Evolutionary conservation across 2,329 filamentous ascomycete genomes (phyloP), one percentile per base, ranked within the genome.

Genomic region (Truncatella angustata): DNA sequence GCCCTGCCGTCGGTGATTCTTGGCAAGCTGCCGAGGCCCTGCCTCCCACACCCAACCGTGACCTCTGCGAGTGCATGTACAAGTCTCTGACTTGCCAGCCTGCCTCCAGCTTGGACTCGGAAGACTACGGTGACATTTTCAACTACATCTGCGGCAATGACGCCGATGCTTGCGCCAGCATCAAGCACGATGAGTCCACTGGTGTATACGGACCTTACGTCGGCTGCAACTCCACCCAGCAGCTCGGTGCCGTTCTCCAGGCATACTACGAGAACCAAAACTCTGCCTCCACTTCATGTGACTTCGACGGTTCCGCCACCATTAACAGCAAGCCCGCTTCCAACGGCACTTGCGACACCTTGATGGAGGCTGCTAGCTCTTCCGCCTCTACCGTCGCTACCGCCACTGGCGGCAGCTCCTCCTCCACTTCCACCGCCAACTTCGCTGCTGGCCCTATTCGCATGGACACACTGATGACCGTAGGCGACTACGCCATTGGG

Each of bases 21-120:
- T 91, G 88, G 87, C 58, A 68, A 56, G 76, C 77, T 51, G 84
- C 87, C 39, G 73, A 75, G 40, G 75, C 73, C 48, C 85, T 91
- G 35, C 88, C 88, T 51, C 88, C 87, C n/a, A 80, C 80, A 16
- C 86, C 86, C 58, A 88, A 91, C 70, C 67, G 78, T 47, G 67
- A 82, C 34, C 80, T 90, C 26, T 91, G 88, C 76, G 67, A 72
- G 54, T 92, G 88, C 78, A 90, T 91, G 87, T 76, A 79, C 66
- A 75, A 79, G 57, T 82, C 82, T 16, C 73, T 90, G 45, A 75
- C 74, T 56, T 92, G 88, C 68, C 74, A 76, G 21, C 80, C 86
- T 53, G 75, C 78, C 43, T 67, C 75, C 52, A 70, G 70, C 54
- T 71, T 87, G 30, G 67, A 71, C 49, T 72, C 75, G 50, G 73